Evolutionary conservation across 352 stramenopile genomes (phyloP).

Genomic region (Globisporangium megalacanthum): DNA sequence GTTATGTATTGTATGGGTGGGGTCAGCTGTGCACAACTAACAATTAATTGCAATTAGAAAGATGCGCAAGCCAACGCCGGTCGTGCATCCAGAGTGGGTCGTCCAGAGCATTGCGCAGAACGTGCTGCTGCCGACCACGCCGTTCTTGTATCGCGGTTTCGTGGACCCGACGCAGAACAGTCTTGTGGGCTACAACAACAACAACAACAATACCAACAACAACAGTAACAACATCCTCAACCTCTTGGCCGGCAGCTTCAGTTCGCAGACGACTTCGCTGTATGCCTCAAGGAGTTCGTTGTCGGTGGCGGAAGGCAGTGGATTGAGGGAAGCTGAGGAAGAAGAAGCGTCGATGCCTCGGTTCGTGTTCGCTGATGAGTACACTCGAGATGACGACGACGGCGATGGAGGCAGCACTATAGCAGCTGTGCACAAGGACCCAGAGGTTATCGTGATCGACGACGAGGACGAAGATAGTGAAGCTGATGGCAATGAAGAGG

Average conservation of each 20-base stretch:
- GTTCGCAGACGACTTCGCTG: conserved; percentile 3
- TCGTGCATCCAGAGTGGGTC: conserved; percentile 91
- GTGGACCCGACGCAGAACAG: conserved; percentile 57
- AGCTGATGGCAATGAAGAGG: too few species aligned
- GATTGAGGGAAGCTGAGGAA: neutral
- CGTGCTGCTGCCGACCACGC: conserved; percentile 58
- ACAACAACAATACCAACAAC: too few species aligned
- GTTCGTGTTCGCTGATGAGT: neutral
- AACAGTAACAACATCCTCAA: conserved; percentile 9
- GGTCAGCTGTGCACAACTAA: too few species aligned
- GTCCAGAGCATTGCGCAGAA: conserved; percentile 79
- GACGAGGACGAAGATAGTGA: conserved; percentile 3
- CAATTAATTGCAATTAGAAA: conserved; percentile 26
- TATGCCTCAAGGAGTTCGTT: neutral
- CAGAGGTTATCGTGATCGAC: conserved; percentile 3
- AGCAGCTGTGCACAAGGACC: neutral
- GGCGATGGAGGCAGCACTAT: neutral
- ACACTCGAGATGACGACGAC: neutral
- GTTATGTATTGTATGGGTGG: neutral
- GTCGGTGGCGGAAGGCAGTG: neutral
- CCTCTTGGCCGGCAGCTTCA: neutral
- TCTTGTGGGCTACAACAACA: conserved; percentile 15
- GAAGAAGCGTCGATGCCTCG: neutral
- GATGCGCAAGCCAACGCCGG: conserved; percentile 48
- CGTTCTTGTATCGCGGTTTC: conserved; percentile 87